Evolutionary conservation across 768 basidiomycete species (phyloP).

Genomic region (Hypsizygus marmoreus): DNA sequence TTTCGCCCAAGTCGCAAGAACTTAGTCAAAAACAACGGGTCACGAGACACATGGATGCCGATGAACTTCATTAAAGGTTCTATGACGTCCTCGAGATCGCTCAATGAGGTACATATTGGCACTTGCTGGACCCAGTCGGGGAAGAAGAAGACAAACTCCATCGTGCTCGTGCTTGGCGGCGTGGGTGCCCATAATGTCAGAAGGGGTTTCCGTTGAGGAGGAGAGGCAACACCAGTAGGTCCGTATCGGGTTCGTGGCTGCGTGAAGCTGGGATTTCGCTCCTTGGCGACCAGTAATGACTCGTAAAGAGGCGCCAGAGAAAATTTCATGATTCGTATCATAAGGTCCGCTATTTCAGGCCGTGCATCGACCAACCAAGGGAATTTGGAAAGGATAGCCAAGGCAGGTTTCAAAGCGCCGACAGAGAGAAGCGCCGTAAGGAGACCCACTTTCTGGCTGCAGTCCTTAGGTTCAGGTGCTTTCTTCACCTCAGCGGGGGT

Average conservation of each 20-base stretch:
- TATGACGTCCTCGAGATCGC: conserved; percentile 74
- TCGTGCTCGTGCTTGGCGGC: conserved; percentile 73
- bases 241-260: conserved; percentile 68
- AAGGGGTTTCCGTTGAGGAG: conserved; percentile 59
- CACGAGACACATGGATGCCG: conserved; percentile 79
- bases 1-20: conserved; percentile 75
- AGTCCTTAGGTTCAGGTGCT: conserved; percentile 36
- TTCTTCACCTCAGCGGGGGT: conserved; percentile 38
- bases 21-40: conserved; percentile 77
- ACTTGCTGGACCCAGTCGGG: conserved; percentile 78
- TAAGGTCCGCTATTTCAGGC: conserved; percentile 83
- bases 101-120: conserved; percentile 60
- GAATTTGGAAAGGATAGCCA: conserved; percentile 78
- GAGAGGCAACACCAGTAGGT: conserved; percentile 50
- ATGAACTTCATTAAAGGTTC: conserved; percentile 81
- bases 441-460: conserved; percentile 82
- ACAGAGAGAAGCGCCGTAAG: conserved; percentile 80
- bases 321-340: conserved; percentile 72
- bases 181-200: conserved; percentile 80
- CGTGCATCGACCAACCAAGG: conserved; percentile 84
- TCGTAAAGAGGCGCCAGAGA: conserved; percentile 75
- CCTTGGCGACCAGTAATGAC: conserved; percentile 50
- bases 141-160: conserved; percentile 91
- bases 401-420: conserved; percentile 78
- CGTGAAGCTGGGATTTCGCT: conserved; percentile 61